Evolutionary conservation across 2,329 filamentous ascomycete species (phyloP).

Genomic region (Taxawa tesnikishii): DNA sequence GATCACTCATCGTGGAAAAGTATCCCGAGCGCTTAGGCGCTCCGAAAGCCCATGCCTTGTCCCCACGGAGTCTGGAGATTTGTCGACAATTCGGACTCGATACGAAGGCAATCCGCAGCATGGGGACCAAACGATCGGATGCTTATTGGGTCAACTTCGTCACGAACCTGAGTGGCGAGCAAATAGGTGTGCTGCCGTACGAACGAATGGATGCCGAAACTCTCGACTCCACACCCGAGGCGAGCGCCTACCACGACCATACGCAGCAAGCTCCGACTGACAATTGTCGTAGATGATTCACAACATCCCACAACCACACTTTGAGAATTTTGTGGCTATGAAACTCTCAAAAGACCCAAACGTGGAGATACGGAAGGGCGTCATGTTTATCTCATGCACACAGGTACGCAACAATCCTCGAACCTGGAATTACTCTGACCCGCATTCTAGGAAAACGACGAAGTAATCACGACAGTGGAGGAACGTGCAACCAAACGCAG

Average conservation of each 20-base stretch:
- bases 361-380: constrained; percentile 18
- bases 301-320: constrained; percentile 29
- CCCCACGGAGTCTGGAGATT: constrained; percentile 18
- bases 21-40: constrained; percentile 19
- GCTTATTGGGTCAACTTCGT: constrained; percentile 30
- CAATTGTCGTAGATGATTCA: constrained; percentile 32
- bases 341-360: constrained; percentile 15
- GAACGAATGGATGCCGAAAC: constrained; percentile 21
- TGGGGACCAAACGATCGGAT: constrained; percentile 20
- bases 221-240: constrained; percentile 23
- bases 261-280: background rate
- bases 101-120: constrained; percentile 13
- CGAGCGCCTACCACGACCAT: constrained; percentile 4
- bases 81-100: constrained; percentile 19
- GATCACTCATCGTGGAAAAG: constrained; percentile 19
- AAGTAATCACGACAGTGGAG: too few relatives aligned
- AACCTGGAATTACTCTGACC: too few relatives aligned
- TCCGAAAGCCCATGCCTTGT: constrained; percentile 21
- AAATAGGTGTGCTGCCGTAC: constrained; percentile 24
- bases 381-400: constrained; percentile 8
- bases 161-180: constrained; percentile 23
- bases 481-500: too few relatives aligned
- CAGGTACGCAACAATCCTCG: constrained; percentile 21
- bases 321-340: constrained; percentile 23
- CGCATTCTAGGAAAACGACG: too few relatives aligned